phyloP scores from a whole-genome alignment of 305 asterid species.

The Lippia alba region DNA sequence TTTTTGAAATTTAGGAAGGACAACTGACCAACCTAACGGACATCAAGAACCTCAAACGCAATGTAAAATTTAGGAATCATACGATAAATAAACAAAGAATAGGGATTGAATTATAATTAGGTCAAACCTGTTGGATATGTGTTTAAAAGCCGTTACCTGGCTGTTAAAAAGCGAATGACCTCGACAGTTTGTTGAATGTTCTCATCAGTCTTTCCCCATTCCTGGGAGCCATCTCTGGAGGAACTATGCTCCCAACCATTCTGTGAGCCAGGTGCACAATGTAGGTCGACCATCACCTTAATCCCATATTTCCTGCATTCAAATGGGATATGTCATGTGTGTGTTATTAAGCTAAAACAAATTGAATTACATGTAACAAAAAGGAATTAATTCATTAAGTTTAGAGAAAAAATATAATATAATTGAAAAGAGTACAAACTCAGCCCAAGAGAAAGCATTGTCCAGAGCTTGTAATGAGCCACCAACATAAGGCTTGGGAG shows the following conservation, averaged over 20 bases:
- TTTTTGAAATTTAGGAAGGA: too few species aligned
- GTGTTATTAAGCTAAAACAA: too few species aligned
- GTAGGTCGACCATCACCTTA: constrained; percentile 69
- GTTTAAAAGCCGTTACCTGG: constrained; percentile 48
- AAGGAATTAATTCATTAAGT: not conserved
- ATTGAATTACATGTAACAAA: not conserved
- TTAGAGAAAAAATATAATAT: too few species aligned
- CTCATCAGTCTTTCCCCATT: constrained; percentile 70
- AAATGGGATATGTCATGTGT: not conserved
- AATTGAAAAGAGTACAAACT: constrained; percentile 44
- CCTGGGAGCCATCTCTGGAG: constrained; percentile 69
- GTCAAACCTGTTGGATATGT: too few species aligned
- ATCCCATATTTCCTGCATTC: constrained; percentile 59
- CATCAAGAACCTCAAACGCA: too few species aligned
- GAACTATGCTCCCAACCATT: constrained; percentile 75
- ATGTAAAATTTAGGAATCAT: too few species aligned
- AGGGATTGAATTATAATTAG: too few species aligned
- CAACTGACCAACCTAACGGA: too few species aligned
- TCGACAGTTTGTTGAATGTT: constrained; percentile 58
- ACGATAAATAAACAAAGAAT: too few species aligned
- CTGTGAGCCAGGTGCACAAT: constrained; percentile 81
- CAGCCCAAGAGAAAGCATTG: constrained; percentile 76
- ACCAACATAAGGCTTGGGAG: constrained; percentile 72
- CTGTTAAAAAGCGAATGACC: constrained; percentile 61
- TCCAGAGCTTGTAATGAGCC: constrained; percentile 77